Percentiles rank a stretch among this genome's conserved stretches.
Conservation (phyloP, 83 land plant species). For the Thuja plicata region DNA sequence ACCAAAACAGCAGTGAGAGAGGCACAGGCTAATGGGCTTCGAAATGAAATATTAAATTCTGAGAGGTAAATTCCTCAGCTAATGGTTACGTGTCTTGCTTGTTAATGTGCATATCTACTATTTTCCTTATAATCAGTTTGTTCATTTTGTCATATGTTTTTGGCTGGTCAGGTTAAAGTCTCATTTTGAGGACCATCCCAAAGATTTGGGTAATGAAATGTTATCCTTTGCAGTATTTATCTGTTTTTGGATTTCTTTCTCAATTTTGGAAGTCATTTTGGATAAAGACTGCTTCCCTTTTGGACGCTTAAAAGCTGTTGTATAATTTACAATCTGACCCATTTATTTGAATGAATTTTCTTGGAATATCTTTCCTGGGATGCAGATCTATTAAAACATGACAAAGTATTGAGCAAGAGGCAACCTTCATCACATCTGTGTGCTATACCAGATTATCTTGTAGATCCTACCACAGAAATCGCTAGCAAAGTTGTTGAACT, state of each 20-base stretch:
- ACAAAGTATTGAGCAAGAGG: conserved; percentile 83
- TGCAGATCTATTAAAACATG: conserved; percentile 90
- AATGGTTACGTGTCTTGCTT: background rate
- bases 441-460: conserved; percentile 81
- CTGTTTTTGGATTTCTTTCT: background rate
- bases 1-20: conserved; percentile 83
- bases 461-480: conserved; percentile 74
- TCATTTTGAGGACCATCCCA: conserved; percentile 89
- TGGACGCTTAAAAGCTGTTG: background rate
- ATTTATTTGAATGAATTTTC: background rate
- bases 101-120: background rate
- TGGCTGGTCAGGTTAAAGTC: conserved; percentile 68
- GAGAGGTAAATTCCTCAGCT: conserved; percentile 57
- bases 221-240: background rate
- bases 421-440: conserved; percentile 70
- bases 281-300: background rate
- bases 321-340: background rate
- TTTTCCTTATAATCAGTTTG: conserved; percentile 3
- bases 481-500: conserved; percentile 80
- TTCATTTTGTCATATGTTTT: background rate
- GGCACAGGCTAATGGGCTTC: conserved; percentile 86
- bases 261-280: background rate
- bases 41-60: conserved; percentile 93
- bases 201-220: conserved; percentile 61
- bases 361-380: background rate